Percentiles rank a stretch among this genome's conserved stretches.
Conservation (phyloP, 352 stramenopile genomes). For the Phytophthora pini region DNA sequence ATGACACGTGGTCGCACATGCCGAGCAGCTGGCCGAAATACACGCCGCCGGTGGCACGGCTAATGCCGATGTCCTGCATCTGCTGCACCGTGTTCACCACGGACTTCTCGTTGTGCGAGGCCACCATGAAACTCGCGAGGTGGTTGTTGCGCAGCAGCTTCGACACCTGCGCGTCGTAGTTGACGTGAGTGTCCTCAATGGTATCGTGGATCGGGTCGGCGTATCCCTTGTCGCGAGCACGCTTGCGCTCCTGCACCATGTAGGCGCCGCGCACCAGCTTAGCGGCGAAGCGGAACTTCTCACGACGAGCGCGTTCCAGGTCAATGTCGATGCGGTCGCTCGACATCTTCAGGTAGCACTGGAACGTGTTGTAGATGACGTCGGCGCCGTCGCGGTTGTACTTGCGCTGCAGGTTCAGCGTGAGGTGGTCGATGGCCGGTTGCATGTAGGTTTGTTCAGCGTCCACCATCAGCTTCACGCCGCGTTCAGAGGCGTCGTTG, state of each 20-base stretch:
- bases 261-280: conserved; percentile 99
- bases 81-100: conserved; percentile 93
- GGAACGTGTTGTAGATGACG: conserved; percentile 98
- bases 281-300: conserved; percentile 94
- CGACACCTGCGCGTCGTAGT: conserved; percentile 93
- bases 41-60: conserved; percentile 71
- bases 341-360: conserved; percentile 98
- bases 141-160: conserved; percentile 89
- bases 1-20: conserved; percentile 98
- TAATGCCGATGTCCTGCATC: conserved; percentile 92
- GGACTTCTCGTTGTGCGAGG: conserved; percentile 97
- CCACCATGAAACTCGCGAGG: conserved; percentile 96
- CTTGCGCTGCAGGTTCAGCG: conserved; percentile 84
- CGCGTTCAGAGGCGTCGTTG: conserved; percentile 64
- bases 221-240: conserved; percentile 81
- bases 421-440: conserved; percentile 96
- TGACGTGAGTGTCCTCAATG: conserved; percentile 94
- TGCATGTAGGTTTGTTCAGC: conserved; percentile 98
- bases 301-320: conserved; percentile 91
- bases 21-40: conserved; percentile 98
- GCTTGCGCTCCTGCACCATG: conserved; percentile 97
- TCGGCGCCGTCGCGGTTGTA: conserved; percentile 90
- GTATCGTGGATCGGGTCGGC: conserved; percentile 93
- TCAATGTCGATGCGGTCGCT: conserved; percentile 91
- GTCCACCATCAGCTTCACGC: conserved; percentile 97